Conservation (phyloP, 169 alveolate species). For the Plasmodium inui region DNA sequence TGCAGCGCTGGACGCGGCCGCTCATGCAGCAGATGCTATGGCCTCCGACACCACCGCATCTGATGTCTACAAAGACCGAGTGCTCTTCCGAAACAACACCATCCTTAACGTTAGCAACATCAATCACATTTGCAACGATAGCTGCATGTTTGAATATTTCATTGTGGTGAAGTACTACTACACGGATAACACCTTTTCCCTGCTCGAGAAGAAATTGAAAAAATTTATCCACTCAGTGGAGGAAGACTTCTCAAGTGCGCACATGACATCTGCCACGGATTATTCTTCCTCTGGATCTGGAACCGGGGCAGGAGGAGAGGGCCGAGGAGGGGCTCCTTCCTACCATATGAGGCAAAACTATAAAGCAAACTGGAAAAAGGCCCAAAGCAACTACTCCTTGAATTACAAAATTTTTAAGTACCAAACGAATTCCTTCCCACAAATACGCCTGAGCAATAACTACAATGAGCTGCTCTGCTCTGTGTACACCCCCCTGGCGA, state of each 20-base stretch:
- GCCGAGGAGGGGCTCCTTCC: too few species aligned
- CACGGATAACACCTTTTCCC: slow-evolving; percentile 53
- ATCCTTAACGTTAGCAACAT: slow-evolving; percentile 61
- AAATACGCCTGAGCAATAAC: slow-evolving; percentile 49
- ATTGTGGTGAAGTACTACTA: slow-evolving; percentile 64
- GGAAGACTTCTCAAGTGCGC: background rate
- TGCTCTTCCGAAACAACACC: slow-evolving; percentile 32
- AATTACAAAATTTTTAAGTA: slow-evolving; percentile 72
- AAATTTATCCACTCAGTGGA: slow-evolving; percentile 27
- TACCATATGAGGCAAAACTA: slow-evolving; percentile 29
- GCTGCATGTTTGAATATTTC: slow-evolving; percentile 62
- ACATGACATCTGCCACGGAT: slow-evolving; percentile 1
- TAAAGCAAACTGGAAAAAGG: slow-evolving; percentile 26
- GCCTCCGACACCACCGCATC: background rate
- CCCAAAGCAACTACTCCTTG: slow-evolving; percentile 61
- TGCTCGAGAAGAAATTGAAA: slow-evolving; percentile 59
- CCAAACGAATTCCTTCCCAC: slow-evolving; percentile 71
- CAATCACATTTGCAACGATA: slow-evolving; percentile 65
- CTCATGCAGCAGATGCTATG: background rate
- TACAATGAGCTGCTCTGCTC: slow-evolving; percentile 43
- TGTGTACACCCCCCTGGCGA: slow-evolving; percentile 56
- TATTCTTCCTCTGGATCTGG: slow-evolving; percentile 4
- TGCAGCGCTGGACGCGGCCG: background rate
- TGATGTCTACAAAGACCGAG: slow-evolving; percentile 34
- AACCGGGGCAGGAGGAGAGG: background rate